Conservation (phyloP, 208 protist species). For the Porcisia hertigi region DNA sequence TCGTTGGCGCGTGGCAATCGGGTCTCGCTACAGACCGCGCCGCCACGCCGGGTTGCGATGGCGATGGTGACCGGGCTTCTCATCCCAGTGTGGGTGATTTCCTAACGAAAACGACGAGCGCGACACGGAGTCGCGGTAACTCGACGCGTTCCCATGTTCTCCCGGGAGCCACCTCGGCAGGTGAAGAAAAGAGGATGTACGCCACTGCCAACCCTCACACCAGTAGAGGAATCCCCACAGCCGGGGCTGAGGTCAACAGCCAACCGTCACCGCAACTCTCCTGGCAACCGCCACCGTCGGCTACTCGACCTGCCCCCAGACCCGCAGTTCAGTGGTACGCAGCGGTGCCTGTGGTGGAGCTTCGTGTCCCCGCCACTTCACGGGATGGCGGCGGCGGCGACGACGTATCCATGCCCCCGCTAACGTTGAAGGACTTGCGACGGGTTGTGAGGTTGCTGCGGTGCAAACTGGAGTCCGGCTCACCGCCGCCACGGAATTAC, state of each 20-base stretch:
- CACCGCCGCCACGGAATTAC: not conserved
- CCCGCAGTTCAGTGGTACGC: conserved; percentile 12
- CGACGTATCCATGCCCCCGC: conserved; percentile 17
- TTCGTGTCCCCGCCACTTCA: not conserved
- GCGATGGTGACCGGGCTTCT: not conserved
- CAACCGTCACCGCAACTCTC: not conserved
- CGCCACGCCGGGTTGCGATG: not conserved
- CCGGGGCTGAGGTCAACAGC: not conserved
- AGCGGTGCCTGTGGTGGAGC: conserved; percentile 25
- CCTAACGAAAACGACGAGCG: not conserved
- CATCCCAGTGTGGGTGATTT: not conserved
- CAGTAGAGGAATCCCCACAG: not conserved
- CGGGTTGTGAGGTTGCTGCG: conserved; percentile 18
- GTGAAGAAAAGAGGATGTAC: not conserved
- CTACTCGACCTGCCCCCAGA: not conserved
- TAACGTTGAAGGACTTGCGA: conserved; percentile 20
- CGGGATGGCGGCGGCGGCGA: not conserved
- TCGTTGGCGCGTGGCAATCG: conserved; percentile 15
- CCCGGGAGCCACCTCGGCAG: not conserved
- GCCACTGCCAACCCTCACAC: too few relatives aligned
- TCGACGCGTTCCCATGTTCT: not conserved
- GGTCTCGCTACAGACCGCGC: not conserved
- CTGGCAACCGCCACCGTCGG: not conserved
- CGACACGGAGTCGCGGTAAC: not conserved
- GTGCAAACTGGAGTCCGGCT: not conserved